These are phyloP conservation scores for Heimioporus punctisporus DNA, from an alignment of 1,284 basidiomycete species.

Conservation along the genomic window DNA sequence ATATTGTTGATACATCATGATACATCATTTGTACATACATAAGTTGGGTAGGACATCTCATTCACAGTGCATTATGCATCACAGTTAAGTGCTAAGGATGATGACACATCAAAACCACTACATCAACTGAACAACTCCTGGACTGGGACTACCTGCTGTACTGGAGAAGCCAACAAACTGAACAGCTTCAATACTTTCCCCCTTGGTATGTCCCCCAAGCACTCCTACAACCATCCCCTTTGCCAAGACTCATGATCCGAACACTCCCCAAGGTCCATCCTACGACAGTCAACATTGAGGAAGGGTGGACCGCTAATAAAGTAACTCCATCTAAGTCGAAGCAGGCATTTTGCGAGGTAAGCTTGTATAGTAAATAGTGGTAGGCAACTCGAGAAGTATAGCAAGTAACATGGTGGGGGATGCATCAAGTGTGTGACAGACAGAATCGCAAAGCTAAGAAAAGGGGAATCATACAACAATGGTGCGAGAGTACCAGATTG, in stretches of 20 bases:
- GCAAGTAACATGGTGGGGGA: too few species aligned
- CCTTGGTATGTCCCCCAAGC: conserved; percentile 85
- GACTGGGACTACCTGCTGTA: conserved; percentile 51
- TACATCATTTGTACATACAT: too few species aligned
- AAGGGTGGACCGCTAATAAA: conserved; percentile 81
- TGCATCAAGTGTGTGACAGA: too few species aligned
- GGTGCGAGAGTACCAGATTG: background rate
- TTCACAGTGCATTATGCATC: too few species aligned
- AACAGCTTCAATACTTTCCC: conserved; percentile 90
- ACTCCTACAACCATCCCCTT: conserved; percentile 84
- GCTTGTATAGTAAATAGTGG: too few species aligned
- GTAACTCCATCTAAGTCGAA: conserved; percentile 86
- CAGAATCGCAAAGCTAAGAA: too few species aligned
- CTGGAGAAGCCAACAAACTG: conserved; percentile 83
- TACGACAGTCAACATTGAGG: conserved; percentile 87
- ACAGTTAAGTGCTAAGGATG: too few species aligned
- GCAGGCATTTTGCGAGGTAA: conserved; percentile 72
- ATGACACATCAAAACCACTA: too few species aligned
- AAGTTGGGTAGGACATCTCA: too few species aligned
- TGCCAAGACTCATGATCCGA: conserved; percentile 84
- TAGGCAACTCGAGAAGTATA: too few species aligned
- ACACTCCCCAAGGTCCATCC: conserved; percentile 87
- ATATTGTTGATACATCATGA: too few species aligned
- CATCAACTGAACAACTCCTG: too few species aligned
- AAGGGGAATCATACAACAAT: conserved; percentile 14